Evolutionary conservation across 2,329 filamentous ascomycete genomes (phyloP), one percentile per base, ranked within the genome.

Genomic region (Cordyceps javanica): DNA sequence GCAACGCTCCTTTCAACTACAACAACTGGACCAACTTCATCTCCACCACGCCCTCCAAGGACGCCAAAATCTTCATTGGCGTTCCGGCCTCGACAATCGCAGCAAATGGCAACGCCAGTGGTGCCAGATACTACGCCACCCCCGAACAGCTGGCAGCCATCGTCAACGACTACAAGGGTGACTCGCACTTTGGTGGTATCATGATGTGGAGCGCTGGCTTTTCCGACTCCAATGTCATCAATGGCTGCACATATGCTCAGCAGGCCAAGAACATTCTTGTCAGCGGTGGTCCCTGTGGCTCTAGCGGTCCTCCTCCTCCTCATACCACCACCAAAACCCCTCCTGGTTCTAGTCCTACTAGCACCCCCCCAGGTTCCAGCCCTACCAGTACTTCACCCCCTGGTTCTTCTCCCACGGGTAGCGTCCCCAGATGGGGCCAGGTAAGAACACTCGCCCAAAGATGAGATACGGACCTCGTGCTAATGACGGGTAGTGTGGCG

Each of bases 191-290:
- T 54, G 70, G 70, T 13, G 71, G 71, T 23, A 62, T 73, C 57
- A 73, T 73, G 73, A 70, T 75, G 69, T 76, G 73, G 73, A 67
- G 67, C 25, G 73, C 73, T 9, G 72, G 70, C 1, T 75, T 72
- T 59, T 74, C 72, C 1, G 73, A 76, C 62, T 65, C 55, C 19
- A 64, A 65, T 36, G 62, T 63, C 36, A 62, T 57, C 53, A 67
- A 73, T 58, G 71, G 70, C 3, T 75, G 73, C 64, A 76, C 65
- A 16, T 76, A 73, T 57, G 72, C 72, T n/a, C 73, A 76, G 61
- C 59, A 73, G 59, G 71, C 66, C 3, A 69, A 73, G 62, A 65
- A 61, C 5, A 75, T 76, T 54, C 62, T 75, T 21, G 32, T 44
- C 48, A 60, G 28, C 13, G 58, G 58, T 21, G 41, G 38, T 3